Evolutionary conservation across 225 moss, liverwort and hornwort genomes (phyloP), one percentile per base, ranked within the genome.

Genomic region (Ulota crispa): DNA sequence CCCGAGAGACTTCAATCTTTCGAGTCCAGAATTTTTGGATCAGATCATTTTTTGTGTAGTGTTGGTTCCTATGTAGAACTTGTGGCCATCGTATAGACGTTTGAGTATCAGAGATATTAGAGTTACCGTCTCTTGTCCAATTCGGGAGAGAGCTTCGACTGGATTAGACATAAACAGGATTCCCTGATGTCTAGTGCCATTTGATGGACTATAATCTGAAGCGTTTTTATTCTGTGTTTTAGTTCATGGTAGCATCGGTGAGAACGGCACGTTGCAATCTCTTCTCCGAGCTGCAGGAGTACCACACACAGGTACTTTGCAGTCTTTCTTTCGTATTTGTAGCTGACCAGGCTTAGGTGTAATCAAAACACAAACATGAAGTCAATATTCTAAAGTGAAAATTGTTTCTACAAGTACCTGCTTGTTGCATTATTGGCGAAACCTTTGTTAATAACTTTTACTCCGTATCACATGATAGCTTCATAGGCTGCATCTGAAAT

Each of bases 211-310:
- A 27, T 81, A 34, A 65, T 55, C 57, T 83, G 66, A 81, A 63
- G 31, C 37, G 18, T 34, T 31, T 70, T 34, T 45, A 20, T 78
- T 67, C 37, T 68, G 8, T 50, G 10, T 72, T 75, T 78, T 78
- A 97, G 98, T 98, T 55, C 98, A 98, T 68, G 98, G 98, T 78
- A 87, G 94, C 81, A 88, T 98, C 72, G 98, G 98, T 84, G 98
- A 98, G 85, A 68, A 93, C 84, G 98, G 98, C 64, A 82, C 78
- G 18, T 81, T 98, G 88, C 98, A 98, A 83, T 81, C 88, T 74
- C 84, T 95, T 82, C 86, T 93, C 61, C 89, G 89, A 81, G 83
- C 83, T 59, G 81, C 91, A 69, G 90, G 90, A 70, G 87, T 98
- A 75, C 84, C 84, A 23, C 83, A 93, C 66, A 94, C 98, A 83